phyloP scores from a whole-genome alignment of 305 asterid genomes.

The Andrographis paniculata region DNA sequence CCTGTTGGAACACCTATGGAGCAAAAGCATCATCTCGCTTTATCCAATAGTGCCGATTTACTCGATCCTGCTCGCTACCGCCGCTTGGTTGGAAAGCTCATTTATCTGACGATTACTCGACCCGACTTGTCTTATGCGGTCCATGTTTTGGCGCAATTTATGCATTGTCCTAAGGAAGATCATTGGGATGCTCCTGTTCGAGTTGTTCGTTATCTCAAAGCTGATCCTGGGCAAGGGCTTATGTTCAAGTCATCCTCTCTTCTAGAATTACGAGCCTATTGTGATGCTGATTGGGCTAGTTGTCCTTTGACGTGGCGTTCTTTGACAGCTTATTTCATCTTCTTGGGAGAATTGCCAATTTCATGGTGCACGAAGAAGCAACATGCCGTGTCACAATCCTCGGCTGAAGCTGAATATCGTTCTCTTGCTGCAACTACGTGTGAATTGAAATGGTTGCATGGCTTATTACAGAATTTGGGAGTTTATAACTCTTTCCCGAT shows the following conservation, averaged over 20 bases:
- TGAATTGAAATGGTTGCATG: neutral
- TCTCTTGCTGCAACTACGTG: neutral
- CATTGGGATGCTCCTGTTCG: neutral
- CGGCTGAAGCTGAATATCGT: conserved; percentile 1
- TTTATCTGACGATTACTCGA: neutral
- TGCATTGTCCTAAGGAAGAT: neutral
- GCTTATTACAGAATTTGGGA: neutral
- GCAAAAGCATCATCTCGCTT: neutral
- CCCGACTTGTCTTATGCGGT: neutral
- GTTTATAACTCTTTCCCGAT: neutral
- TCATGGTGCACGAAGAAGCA: neutral
- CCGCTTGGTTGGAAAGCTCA: neutral
- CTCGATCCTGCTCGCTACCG: neutral
- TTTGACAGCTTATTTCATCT: neutral
- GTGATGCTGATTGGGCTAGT: no score
- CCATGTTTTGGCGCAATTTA: neutral
- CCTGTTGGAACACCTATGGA: neutral
- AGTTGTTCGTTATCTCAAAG: neutral
- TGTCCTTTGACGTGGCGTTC: neutral
- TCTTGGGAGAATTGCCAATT: neutral
- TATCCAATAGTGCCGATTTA: neutral
- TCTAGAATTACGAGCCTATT: neutral
- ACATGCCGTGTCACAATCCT: neutral
- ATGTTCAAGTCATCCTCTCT: neutral
- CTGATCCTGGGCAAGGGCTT: neutral